Evolutionary conservation across 768 basidiomycete species (phyloP).

Genomic region (Mycena vitilis): DNA sequence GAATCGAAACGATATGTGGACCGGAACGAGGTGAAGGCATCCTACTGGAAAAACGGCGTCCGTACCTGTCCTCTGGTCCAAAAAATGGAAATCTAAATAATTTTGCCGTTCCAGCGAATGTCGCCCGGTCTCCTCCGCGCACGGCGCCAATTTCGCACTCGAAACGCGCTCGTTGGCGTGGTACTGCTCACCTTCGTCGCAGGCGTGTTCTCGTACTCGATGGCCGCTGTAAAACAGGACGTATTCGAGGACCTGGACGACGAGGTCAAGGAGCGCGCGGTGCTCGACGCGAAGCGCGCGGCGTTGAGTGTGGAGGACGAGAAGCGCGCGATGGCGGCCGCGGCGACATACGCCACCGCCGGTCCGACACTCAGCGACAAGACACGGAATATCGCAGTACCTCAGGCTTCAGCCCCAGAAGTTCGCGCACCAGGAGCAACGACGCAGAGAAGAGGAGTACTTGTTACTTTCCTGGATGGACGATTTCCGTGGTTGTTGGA

Average conservation of each 20-base stretch:
- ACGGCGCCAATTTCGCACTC: slow-evolving; percentile 82
- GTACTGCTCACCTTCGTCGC: slow-evolving; percentile 78
- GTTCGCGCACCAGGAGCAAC: not conserved
- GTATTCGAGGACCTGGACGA: slow-evolving; percentile 90
- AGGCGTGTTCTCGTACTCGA: slow-evolving; percentile 92
- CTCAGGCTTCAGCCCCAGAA: slow-evolving; percentile 4
- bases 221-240: slow-evolving; percentile 94
- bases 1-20: slow-evolving; percentile 31
- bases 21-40: slow-evolving; percentile 29
- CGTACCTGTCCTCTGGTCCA: not conserved
- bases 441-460: slow-evolving; percentile 54
- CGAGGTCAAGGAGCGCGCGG: slow-evolving; percentile 68
- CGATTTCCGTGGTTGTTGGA: slow-evolving; percentile 67
- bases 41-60: slow-evolving; percentile 37
- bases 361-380: slow-evolving; percentile 17
- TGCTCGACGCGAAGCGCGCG: slow-evolving; percentile 42
- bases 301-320: slow-evolving; percentile 45
- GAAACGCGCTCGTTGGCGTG: slow-evolving; percentile 84
- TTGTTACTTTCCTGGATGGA: slow-evolving; percentile 55
- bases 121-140: slow-evolving; percentile 91
- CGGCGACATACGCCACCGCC: slow-evolving; percentile 35
- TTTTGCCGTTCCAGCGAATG: slow-evolving; percentile 67
- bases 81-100: not conserved
- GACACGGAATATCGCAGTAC: slow-evolving; percentile 5
- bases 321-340: slow-evolving; percentile 40